phyloP scores from a whole-genome alignment of 1,139 yeast genomes.

The Saccharomyces hybrid region DNA sequence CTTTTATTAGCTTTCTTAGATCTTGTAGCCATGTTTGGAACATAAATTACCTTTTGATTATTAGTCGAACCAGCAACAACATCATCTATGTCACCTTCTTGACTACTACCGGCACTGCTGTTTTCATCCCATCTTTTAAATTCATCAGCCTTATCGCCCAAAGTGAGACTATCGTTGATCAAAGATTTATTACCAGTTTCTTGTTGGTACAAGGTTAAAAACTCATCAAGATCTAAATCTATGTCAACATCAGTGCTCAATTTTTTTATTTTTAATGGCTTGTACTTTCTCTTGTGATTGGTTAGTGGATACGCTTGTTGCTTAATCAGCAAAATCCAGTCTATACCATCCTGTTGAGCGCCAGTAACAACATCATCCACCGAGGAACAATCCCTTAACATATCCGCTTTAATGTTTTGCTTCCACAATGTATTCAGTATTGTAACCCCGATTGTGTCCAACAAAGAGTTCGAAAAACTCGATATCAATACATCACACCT shows the following conservation, averaged over 20 bases:
- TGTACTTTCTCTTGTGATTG: conserved; percentile 45
- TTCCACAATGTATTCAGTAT: conserved; percentile 63
- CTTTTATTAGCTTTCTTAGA: conserved; percentile 66
- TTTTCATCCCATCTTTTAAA: conserved; percentile 24
- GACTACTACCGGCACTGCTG: conserved; percentile 26
- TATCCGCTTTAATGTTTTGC: conserved; percentile 61
- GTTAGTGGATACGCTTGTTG: conserved; percentile 39
- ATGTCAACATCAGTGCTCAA: conserved; percentile 50
- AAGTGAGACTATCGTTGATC: conserved; percentile 10
- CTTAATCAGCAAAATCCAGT: conserved; percentile 66
- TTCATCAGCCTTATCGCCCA: conserved; percentile 20
- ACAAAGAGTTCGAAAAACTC: conserved; percentile 44
- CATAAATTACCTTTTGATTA: conserved; percentile 47
- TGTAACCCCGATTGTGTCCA: conserved; percentile 55
- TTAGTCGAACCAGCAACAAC: conserved; percentile 30
- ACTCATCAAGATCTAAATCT: conserved; percentile 64
- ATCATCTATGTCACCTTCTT: conserved; percentile 27
- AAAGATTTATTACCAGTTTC: conserved; percentile 23
- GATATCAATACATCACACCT: conserved; percentile 80
- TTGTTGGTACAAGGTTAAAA: conserved; percentile 44
- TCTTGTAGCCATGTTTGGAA: conserved; percentile 65
- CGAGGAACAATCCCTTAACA: conserved; percentile 43
- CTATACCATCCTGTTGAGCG: conserved; percentile 63
- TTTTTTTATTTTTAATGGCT: conserved; percentile 67
- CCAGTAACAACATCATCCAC: conserved; percentile 62